Evolutionary conservation across 495 filamentous ascomycete genomes (phyloP).

Genomic region (Polyplosphaeria fusca): DNA sequence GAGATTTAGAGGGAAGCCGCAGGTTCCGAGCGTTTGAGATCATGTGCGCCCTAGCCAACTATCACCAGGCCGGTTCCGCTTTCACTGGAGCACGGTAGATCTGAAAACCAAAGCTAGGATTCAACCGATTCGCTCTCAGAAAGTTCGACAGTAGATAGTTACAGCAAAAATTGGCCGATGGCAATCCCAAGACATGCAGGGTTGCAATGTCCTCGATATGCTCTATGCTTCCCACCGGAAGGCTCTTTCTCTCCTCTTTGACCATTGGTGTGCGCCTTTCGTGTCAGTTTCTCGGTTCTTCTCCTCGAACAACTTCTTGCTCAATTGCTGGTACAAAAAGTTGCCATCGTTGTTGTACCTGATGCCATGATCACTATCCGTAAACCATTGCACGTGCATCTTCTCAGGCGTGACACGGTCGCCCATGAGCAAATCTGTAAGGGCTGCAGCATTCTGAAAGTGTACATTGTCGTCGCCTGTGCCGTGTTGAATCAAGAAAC

Average conservation of each 20-base stretch:
- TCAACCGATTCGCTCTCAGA: too few relatives aligned
- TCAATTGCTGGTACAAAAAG: slow-evolving; percentile 55
- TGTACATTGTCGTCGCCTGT: slow-evolving; percentile 61
- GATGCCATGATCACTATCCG: slow-evolving; percentile 55
- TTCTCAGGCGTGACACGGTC: slow-evolving; percentile 51
- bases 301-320: slow-evolving; percentile 48
- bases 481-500: slow-evolving; percentile 54
- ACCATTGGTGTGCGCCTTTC: slow-evolving; percentile 46
- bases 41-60: too few relatives aligned
- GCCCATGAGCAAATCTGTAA: slow-evolving; percentile 51
- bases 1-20: too few relatives aligned
- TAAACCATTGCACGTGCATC: slow-evolving; percentile 52
- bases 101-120: too few relatives aligned
- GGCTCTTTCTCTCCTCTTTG: slow-evolving; percentile 14
- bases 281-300: slow-evolving; percentile 40
- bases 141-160: too few relatives aligned
- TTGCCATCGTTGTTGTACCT: slow-evolving; percentile 44
- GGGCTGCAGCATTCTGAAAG: slow-evolving; percentile 54
- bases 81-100: too few relatives aligned
- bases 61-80: too few relatives aligned
- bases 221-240: not conserved
- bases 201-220: too few relatives aligned
- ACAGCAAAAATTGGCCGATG: too few relatives aligned
- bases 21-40: too few relatives aligned
- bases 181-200: too few relatives aligned